These are phyloP conservation scores for Eremochloa ophiuroides DNA, from an alignment of 176 grass and related monocot genomes.

Conservation along the genomic window DNA sequence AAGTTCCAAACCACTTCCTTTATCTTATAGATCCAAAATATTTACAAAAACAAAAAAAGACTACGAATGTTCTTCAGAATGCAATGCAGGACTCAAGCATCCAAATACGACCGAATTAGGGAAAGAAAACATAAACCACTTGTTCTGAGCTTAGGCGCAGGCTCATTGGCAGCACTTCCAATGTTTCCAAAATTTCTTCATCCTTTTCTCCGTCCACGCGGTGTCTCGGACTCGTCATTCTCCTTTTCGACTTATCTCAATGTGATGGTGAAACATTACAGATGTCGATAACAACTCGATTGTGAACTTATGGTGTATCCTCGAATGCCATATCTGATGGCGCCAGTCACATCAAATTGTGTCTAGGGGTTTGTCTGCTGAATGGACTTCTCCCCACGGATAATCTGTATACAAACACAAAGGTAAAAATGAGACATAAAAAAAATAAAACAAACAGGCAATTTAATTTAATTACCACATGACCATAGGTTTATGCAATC, in stretches of 20 bases:
- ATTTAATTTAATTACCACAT: neutral
- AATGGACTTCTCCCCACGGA: slow-evolving; percentile 46
- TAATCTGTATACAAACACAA: slow-evolving; percentile 30
- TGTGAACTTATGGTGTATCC: slow-evolving; percentile 6
- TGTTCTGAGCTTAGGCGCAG: slow-evolving; percentile 16
- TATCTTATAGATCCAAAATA: slow-evolving; percentile 48
- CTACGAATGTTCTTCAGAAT: slow-evolving; percentile 33
- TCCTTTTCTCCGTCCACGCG: neutral
- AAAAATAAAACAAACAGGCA: neutral
- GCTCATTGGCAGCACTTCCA: neutral
- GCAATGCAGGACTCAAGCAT: slow-evolving; percentile 30
- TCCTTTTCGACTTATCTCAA: neutral
- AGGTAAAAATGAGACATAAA: neutral
- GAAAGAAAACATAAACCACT: slow-evolving; percentile 6
- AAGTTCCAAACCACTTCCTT: slow-evolving; percentile 26
- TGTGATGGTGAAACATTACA: neutral
- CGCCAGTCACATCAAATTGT: neutral
- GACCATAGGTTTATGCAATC: neutral
- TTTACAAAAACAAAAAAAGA: slow-evolving; percentile 41
- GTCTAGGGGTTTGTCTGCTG: slow-evolving; percentile 34
- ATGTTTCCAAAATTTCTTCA: slow-evolving; percentile 20
- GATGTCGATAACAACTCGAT: neutral
- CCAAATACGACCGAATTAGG: slow-evolving; percentile 35
- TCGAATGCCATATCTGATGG: neutral
- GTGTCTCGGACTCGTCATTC: slow-evolving; percentile 10